Evolutionary conservation across 768 basidiomycete species (phyloP).

Genomic region (Boletus reticuloceps): DNA sequence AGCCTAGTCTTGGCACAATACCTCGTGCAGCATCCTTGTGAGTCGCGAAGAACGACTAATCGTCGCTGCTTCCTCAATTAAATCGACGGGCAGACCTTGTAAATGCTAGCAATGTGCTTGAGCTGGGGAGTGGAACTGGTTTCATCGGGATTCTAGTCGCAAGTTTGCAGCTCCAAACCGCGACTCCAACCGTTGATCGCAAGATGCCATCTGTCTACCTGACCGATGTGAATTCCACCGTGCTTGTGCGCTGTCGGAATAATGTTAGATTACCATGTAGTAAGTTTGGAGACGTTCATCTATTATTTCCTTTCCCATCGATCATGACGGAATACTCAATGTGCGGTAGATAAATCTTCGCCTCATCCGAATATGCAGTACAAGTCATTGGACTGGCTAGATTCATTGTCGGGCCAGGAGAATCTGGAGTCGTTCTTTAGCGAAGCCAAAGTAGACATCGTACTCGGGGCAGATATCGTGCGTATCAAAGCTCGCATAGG

Average conservation of each 20-base stretch:
- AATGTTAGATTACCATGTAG: conserved; percentile 69
- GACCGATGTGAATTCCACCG: conserved; percentile 64
- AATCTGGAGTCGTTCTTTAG: conserved; percentile 29
- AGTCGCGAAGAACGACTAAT: conserved; percentile 1
- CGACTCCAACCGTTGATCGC: neutral
- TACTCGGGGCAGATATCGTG: conserved; percentile 73
- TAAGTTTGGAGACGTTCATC: conserved; percentile 34
- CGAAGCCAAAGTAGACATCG: conserved; percentile 48
- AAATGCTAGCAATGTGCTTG: conserved; percentile 50
- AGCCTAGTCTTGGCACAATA: conserved; percentile 65
- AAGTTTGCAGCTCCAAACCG: conserved; percentile 44
- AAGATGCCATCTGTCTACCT: conserved; percentile 39
- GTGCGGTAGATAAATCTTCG: conserved; percentile 51
- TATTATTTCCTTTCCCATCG: too few relatives aligned
- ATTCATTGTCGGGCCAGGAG: conserved; percentile 42
- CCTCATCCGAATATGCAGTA: conserved; percentile 45
- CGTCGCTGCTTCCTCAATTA: neutral
- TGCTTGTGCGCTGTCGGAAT: conserved; percentile 55
- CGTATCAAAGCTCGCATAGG: conserved; percentile 8
- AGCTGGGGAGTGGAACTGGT: conserved; percentile 76
- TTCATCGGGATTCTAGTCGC: conserved; percentile 67
- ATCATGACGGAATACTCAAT: neutral
- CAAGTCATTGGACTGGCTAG: conserved; percentile 62
- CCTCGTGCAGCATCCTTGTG: conserved; percentile 57
- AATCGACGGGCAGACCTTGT: conserved; percentile 3